Evolutionary conservation across 1,139 yeast genomes (phyloP).

Genomic region (Fermentozyma sake): DNA sequence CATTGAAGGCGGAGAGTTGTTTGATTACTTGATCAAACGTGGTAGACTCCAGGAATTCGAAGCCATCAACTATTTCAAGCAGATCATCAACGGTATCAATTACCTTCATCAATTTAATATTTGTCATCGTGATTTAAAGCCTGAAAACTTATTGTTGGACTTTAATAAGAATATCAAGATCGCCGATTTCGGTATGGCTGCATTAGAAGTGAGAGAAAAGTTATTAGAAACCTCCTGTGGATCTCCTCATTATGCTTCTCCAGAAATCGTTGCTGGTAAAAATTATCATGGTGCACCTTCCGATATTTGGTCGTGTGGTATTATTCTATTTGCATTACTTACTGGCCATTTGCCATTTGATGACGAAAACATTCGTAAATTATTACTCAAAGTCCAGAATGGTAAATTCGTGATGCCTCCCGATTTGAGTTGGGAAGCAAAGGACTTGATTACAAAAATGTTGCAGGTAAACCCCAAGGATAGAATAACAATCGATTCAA

Average conservation of each 20-base stretch:
- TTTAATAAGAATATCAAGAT: conserved; percentile 85
- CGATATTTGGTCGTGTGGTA: conserved; percentile 98
- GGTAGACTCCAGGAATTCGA: conserved; percentile 88
- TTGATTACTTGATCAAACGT: conserved; percentile 82
- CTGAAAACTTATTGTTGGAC: conserved; percentile 87
- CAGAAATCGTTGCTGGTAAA: conserved; percentile 93
- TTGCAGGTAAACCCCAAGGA: conserved; percentile 73
- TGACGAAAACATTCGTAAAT: conserved; percentile 86
- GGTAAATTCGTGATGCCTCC: conserved; percentile 85
- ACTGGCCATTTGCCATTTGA: conserved; percentile 97
- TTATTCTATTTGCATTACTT: conserved; percentile 83
- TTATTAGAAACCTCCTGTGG: conserved; percentile 95
- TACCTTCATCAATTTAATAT: conserved; percentile 94
- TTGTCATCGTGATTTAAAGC: conserved; percentile 93
- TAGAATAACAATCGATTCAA: conserved; percentile 71
- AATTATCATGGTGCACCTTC: conserved; percentile 96
- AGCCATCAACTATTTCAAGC: conserved; percentile 87
- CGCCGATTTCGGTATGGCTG: conserved; percentile 99
- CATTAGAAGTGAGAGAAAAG: conserved; percentile 80
- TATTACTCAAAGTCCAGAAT: conserved; percentile 83
- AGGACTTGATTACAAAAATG: conserved; percentile 80
- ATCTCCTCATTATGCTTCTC: conserved; percentile 97
- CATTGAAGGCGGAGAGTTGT: conserved; percentile 95
- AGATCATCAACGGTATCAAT: conserved; percentile 85
- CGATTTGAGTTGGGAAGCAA: conserved; percentile 75